Conservation (phyloP, 306 rosid genomes). For the Spatholobus suberectus region DNA sequence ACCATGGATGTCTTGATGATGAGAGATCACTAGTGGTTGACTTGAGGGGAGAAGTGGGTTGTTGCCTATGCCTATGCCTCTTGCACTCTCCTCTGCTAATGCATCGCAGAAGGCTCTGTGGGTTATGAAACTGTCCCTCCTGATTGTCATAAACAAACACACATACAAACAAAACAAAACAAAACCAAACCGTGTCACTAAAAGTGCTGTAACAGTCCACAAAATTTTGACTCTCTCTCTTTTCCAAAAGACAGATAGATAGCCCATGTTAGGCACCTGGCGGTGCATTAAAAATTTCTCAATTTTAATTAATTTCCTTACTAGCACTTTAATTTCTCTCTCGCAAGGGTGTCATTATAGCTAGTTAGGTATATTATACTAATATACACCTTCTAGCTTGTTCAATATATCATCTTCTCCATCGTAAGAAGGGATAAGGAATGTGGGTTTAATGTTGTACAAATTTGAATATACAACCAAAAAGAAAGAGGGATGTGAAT, state of each 20-base stretch:
- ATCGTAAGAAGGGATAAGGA: slow-evolving; percentile 6
- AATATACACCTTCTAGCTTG: neutral
- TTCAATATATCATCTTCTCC: neutral
- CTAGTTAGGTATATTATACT: neutral
- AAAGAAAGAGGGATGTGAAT: neutral
- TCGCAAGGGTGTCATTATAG: neutral
- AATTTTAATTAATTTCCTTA: slow-evolving; percentile 4
- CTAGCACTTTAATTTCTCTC: too few relatives aligned
- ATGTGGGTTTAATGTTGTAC: neutral
- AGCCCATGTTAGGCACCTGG: slow-evolving; percentile 5
- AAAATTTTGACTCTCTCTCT: slow-evolving; percentile 35
- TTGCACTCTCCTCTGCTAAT: slow-evolving; percentile 87
- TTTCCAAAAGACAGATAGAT: too few relatives aligned
- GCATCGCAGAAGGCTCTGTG: slow-evolving; percentile 99
- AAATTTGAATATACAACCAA: neutral
- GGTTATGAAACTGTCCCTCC: slow-evolving; percentile 98
- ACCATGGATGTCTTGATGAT: slow-evolving; percentile 6
- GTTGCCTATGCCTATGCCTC: slow-evolving; percentile 34
- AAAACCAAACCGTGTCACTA: slow-evolving; percentile 39
- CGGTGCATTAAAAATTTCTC: slow-evolving; percentile 25
- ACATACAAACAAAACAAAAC: slow-evolving; percentile 29
- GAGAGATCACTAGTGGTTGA: too few relatives aligned
- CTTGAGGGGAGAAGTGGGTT: too few relatives aligned
- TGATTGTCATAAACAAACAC: slow-evolving; percentile 41
- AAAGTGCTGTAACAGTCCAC: slow-evolving; percentile 32